phyloP scores from a whole-genome alignment of 139 green algal genomes.

The Gonium pectorale region DNA sequence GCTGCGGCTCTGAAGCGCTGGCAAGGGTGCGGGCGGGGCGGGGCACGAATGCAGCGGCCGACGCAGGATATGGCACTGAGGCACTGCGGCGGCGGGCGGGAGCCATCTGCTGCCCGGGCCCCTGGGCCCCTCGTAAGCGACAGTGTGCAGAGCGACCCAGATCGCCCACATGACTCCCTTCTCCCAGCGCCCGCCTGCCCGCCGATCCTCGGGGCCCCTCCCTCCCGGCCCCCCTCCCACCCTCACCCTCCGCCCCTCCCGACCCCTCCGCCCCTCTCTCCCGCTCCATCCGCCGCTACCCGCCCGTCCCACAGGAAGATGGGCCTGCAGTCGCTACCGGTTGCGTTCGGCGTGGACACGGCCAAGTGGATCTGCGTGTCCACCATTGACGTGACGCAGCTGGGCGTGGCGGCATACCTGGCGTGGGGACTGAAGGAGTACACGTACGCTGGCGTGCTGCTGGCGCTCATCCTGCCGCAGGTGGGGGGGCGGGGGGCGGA shows the following conservation, averaged over 20 bases:
- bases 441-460: constrained; percentile 90
- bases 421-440: constrained; percentile 81
- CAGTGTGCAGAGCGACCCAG: too few species aligned
- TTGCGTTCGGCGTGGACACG: constrained; percentile 96
- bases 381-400: constrained; percentile 95
- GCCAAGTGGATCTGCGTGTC: constrained; percentile 98
- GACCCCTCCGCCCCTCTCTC: not conserved
- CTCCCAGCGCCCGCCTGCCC: too few species aligned
- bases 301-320: constrained; percentile 61
- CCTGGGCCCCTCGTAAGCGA: too few species aligned
- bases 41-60: too few species aligned
- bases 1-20: too few species aligned
- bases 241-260: not conserved
- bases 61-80: too few species aligned
- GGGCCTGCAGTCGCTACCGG: constrained; percentile 93
- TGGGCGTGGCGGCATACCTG: constrained; percentile 90
- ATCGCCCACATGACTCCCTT: too few species aligned
- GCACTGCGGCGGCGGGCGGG: too few species aligned
- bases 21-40: too few species aligned
- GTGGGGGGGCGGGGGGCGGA: constrained; percentile 44
- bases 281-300: not conserved
- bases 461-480: constrained; percentile 94
- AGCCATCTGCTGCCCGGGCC: too few species aligned
- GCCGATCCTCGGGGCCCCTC: too few species aligned
- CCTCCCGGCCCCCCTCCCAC: not conserved